A percentile compares a stretch with the other conserved stretches of the same genome.
Evolutionary conservation across 345 rosid genomes (phyloP).

Genomic region (Eucalyptus microcorys): DNA sequence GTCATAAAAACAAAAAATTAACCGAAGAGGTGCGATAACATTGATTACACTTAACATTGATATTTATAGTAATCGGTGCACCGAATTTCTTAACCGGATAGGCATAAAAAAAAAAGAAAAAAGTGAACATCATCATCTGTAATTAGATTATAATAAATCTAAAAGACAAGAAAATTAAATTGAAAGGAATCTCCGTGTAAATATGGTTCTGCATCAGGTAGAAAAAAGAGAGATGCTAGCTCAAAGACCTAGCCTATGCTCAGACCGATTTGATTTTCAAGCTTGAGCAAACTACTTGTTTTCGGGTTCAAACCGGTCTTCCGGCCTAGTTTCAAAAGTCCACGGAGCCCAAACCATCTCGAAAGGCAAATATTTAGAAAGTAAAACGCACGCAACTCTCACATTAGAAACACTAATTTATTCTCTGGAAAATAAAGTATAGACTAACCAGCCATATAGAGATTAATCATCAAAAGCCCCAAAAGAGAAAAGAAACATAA

Average conservation of each 20-base stretch:
- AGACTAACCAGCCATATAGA: neutral
- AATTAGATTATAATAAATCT: neutral
- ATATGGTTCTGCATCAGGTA: too few species aligned
- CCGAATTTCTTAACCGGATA: neutral
- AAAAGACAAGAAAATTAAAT: neutral
- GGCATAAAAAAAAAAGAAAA: neutral
- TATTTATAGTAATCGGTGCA: neutral
- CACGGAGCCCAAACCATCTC: neutral
- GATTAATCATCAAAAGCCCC: neutral
- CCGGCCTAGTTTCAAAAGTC: neutral
- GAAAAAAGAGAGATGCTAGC: neutral
- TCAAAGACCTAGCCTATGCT: neutral
- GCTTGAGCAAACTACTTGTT: neutral
- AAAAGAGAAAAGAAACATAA: neutral
- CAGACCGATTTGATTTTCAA: neutral
- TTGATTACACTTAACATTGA: neutral
- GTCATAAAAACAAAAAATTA: neutral
- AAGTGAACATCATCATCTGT: neutral
- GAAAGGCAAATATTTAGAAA: neutral
- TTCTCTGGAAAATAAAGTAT: neutral
- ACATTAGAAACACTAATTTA: neutral
- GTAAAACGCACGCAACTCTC: neutral
- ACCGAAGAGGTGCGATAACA: accelerated
- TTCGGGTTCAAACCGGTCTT: neutral
- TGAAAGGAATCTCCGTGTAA: too few species aligned